Base-by-base conservation (phyloP, 768 basidiomycete genomes). In the Leucocoprinus leucothites region DNA sequence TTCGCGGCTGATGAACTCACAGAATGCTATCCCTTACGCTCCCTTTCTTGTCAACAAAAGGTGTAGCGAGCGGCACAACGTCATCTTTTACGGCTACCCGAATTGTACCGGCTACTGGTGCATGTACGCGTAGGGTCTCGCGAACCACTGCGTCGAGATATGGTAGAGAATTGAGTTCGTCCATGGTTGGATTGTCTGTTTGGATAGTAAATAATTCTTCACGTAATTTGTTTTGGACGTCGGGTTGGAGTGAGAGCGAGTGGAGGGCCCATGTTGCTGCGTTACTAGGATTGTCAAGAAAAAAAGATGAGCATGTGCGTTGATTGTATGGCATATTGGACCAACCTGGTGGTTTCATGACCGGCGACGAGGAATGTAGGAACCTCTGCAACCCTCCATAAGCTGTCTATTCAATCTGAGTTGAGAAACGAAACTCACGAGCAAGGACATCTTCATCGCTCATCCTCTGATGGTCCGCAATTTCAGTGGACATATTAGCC, bases 101-200 rank as follows among this genome's bases (percentile, higher is more conserved):
- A 8, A 72, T 53, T 0, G 75, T 76, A 14, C 58, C 59, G 0
- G 76, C 67, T 2, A 86, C 76, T 0, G 84, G 83, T 0, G 82
- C 50, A 57, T 87, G 74, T 0, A 84, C 44, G 0, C 86, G 78
- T 53, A 88, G 65, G 0, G 77, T 80, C 67, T 88, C 87, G 7
- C 80, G 76, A 1, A 86, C 73, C 9, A 87, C 77, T 18, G 72
- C 72, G 58, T 89, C 89, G n/a, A 91, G 81, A 61, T 87, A 89
- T 0, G 85, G 78, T 2, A 93, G 72, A 3, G 77, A 71, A 53
- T 81, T 78, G 1, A 91, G 75, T 28, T 84, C 77, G 28, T 91
- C 88, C 83, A 89, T 87, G 3, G 77, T 75, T 2, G 87, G 87
- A 0, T 69, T 79, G 9, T 86, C 81, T 0, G 80, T 82, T 0